Conservation (phyloP, 305 asterid species). For the Solanum hybrid region DNA sequence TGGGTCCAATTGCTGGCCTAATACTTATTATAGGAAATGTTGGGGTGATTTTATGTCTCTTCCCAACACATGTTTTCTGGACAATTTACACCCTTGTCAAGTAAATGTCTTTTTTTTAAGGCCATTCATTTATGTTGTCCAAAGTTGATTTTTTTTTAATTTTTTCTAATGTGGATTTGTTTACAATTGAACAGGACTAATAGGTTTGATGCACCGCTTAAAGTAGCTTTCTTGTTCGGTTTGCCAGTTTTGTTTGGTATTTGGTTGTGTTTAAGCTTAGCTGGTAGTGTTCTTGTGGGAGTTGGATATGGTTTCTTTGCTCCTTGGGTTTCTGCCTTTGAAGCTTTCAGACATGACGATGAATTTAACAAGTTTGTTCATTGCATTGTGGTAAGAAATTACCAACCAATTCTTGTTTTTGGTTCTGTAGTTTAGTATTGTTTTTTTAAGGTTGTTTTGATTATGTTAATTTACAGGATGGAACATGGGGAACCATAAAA, state of each 20-base stretch:
- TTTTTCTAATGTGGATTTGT: not conserved
- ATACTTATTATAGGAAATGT: slow-evolving; percentile 63
- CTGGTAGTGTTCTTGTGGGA: slow-evolving; percentile 74
- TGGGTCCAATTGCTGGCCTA: slow-evolving; percentile 76
- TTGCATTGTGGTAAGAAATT: slow-evolving; percentile 68
- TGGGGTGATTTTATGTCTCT: slow-evolving; percentile 73
- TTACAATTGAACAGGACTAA: slow-evolving; percentile 39
- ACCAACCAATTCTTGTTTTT: slow-evolving; percentile 8
- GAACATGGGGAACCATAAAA: slow-evolving; percentile 79
- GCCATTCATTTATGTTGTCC: not conserved
- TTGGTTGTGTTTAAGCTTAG: slow-evolving; percentile 89
- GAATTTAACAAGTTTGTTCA: slow-evolving; percentile 54
- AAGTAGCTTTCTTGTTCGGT: slow-evolving; percentile 60
- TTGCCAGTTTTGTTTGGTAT: slow-evolving; percentile 73
- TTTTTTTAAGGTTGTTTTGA: not conserved
- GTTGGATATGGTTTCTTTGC: slow-evolving; percentile 91
- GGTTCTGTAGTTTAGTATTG: not conserved
- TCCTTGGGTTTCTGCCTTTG: slow-evolving; percentile 92
- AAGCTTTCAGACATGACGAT: slow-evolving; percentile 67
- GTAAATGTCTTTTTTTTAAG: slow-evolving; percentile 28
- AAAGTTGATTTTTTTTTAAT: not conserved
- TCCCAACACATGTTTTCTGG: slow-evolving; percentile 86
- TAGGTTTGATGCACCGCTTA: slow-evolving; percentile 72
- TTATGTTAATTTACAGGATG: slow-evolving; percentile 48
- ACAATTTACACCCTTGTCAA: slow-evolving; percentile 74